A percentile compares a stretch with the other conserved stretches of the same genome.
Conservation (phyloP, 371 early-diverging fungal genomes). For the Edhazardia aedis region DNA sequence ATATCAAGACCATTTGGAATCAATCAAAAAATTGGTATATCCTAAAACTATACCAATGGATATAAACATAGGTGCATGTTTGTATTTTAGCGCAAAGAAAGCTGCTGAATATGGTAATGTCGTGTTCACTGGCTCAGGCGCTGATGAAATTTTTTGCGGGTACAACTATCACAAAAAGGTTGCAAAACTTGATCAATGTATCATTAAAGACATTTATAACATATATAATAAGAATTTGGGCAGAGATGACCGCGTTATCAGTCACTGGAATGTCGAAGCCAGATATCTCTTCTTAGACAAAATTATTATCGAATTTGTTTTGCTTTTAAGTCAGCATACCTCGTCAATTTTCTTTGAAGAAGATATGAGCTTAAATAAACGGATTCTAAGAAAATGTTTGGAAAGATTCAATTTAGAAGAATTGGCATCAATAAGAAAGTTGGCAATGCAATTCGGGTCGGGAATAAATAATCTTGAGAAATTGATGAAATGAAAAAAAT, state of each 20-base stretch:
- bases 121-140: slow-evolving; percentile 25
- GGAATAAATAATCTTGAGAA: slow-evolving; percentile 13
- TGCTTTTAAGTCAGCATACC: too few species aligned
- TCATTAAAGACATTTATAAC: too few species aligned
- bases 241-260: too few species aligned
- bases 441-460: slow-evolving; percentile 37
- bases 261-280: too few species aligned
- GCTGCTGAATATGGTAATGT: slow-evolving; percentile 13
- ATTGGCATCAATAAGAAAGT: slow-evolving; percentile 10
- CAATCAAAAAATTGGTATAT: slow-evolving; percentile 14
- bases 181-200: too few species aligned
- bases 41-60: slow-evolving; percentile 30
- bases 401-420: slow-evolving; percentile 6
- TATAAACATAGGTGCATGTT: slow-evolving; percentile 23
- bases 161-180: slow-evolving; percentile 24
- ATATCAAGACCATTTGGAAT: slow-evolving; percentile 1
- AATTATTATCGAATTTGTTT: too few species aligned
- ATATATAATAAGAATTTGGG: too few species aligned
- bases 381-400: slow-evolving; percentile 16
- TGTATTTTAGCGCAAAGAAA: slow-evolving; percentile 15
- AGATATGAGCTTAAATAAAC: too few species aligned
- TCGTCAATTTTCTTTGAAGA: too few species aligned
- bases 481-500: too few species aligned
- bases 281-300: too few species aligned
- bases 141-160: slow-evolving; percentile 41